Evolutionary conservation across 1,139 yeast species (phyloP).

Genomic region (Candida sojae): DNA sequence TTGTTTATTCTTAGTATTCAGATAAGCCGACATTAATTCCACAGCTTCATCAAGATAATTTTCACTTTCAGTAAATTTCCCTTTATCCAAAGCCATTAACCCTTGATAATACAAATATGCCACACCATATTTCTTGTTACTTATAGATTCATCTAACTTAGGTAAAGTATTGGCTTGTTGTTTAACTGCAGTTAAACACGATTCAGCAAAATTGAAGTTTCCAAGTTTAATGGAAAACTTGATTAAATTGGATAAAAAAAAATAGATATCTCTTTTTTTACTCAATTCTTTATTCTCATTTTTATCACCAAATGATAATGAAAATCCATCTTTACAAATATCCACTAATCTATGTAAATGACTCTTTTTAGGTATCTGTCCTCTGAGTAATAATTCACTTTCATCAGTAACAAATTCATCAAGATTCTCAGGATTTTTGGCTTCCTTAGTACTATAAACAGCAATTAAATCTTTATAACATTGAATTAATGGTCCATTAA

Average conservation of each 20-base stretch:
- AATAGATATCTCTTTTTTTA: conserved; percentile 70
- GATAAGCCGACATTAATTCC: conserved; percentile 22
- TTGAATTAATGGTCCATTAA: conserved; percentile 57
- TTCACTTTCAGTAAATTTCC: conserved; percentile 55
- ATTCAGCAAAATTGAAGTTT: conserved; percentile 75
- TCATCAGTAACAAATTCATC: conserved; percentile 10
- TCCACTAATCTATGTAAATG: conserved; percentile 59
- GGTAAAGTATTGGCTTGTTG: conserved; percentile 50
- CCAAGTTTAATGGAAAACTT: conserved; percentile 69
- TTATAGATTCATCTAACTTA: conserved; percentile 51
- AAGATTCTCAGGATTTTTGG: conserved; percentile 31
- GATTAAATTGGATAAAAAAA: conserved; percentile 72
- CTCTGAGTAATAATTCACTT: conserved; percentile 17
- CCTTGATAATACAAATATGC: conserved; percentile 70
- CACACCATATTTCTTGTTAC: conserved; percentile 53
- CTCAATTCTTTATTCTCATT: conserved; percentile 50
- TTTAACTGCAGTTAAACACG: conserved; percentile 71
- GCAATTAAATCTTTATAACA: conserved; percentile 59
- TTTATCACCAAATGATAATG: conserved; percentile 77
- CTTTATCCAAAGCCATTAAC: conserved; percentile 61
- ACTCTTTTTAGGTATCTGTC: conserved; percentile 11
- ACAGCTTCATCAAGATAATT: conserved; percentile 52
- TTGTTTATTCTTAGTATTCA: conserved; percentile 22
- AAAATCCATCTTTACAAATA: conserved; percentile 74
- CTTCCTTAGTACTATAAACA: conserved; percentile 40